Conservation (phyloP, 306 rosid species). For the Urtica urens region DNA sequence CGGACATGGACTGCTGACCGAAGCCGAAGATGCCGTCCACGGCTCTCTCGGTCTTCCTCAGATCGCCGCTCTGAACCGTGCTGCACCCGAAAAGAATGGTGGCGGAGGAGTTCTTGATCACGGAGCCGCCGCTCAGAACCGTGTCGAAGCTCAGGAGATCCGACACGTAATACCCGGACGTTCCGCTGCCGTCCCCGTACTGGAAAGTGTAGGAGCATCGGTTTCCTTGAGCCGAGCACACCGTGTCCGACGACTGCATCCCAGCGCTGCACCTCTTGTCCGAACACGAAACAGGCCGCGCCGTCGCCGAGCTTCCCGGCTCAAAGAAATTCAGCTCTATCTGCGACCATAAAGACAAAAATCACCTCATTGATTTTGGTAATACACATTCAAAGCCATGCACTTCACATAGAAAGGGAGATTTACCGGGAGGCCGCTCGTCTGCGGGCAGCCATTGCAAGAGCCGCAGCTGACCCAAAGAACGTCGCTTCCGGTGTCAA, state of each 20-base stretch:
- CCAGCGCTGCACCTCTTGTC: conserved; percentile 65
- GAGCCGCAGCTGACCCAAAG: conserved; percentile 79
- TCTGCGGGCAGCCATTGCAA: conserved; percentile 83
- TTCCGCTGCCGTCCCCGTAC: conserved; percentile 97
- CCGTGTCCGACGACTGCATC: conserved; percentile 58
- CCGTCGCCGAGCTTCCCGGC: conserved; percentile 59
- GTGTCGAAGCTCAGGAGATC: conserved; percentile 61
- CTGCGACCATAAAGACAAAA: conserved; percentile 34
- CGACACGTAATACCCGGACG: conserved; percentile 73
- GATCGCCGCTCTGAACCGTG: conserved; percentile 68
- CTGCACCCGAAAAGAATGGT: conserved; percentile 85
- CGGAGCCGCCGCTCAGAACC: conserved; percentile 43
- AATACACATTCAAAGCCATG: neutral
- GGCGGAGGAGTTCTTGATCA: conserved; percentile 64
- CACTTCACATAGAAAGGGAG: neutral
- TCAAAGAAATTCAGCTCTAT: conserved; percentile 61
- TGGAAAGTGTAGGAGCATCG: conserved; percentile 76
- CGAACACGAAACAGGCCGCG: conserved; percentile 59
- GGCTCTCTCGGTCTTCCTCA: conserved; percentile 83
- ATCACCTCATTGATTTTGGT: neutral
- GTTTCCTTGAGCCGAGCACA: conserved; percentile 56
- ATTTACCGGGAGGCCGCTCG: conserved; percentile 77
- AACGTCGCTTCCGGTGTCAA: conserved; percentile 98
- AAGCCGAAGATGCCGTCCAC: conserved; percentile 95
- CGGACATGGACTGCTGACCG: conserved; percentile 80